Evolutionary conservation across 495 filamentous ascomycete genomes (phyloP).

Genomic region (Lichina pygmaea): DNA sequence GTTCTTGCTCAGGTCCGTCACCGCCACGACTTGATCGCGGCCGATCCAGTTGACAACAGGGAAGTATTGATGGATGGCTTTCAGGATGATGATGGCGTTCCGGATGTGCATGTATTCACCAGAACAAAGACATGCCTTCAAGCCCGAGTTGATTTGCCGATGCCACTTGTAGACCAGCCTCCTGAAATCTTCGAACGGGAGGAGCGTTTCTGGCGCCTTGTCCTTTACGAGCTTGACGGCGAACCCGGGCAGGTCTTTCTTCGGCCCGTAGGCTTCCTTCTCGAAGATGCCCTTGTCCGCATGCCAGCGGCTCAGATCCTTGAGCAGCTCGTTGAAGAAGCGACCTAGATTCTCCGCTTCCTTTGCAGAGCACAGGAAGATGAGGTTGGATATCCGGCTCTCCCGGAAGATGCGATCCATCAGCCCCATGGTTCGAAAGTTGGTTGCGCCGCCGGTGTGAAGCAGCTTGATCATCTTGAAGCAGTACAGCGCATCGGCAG

Average conservation of each 20-base stretch:
- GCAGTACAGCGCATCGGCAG: conserved; percentile 63
- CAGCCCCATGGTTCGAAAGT: conserved; percentile 65
- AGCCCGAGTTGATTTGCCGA: conserved; percentile 38
- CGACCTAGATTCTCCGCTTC: conserved; percentile 78
- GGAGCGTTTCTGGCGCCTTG: conserved; percentile 31
- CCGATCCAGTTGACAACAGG: conserved; percentile 78
- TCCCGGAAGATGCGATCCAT: conserved; percentile 65
- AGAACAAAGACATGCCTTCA: conserved; percentile 51
- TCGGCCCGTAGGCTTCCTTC: conserved; percentile 41
- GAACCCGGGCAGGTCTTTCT: conserved; percentile 38
- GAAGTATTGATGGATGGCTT: conserved; percentile 50
- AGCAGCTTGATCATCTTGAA: conserved; percentile 67
- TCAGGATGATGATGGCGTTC: conserved; percentile 82
- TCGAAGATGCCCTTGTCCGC: conserved; percentile 47
- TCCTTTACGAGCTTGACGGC: conserved; percentile 31
- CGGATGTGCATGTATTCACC: conserved; percentile 95
- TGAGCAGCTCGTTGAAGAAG: conserved; percentile 58
- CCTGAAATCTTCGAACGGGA: conserved; percentile 69
- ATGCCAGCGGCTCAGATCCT: conserved; percentile 65
- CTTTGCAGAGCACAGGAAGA: conserved; percentile 65
- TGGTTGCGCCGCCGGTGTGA: conserved; percentile 53
- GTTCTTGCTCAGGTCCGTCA: conserved; percentile 36
- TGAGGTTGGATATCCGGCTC: conserved; percentile 46
- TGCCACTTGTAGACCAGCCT: conserved; percentile 80
- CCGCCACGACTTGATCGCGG: conserved; percentile 32